These are phyloP conservation scores for Hyphochytrium catenoides DNA, from an alignment of 352 stramenopile genomes.

Conservation along the genomic window DNA sequence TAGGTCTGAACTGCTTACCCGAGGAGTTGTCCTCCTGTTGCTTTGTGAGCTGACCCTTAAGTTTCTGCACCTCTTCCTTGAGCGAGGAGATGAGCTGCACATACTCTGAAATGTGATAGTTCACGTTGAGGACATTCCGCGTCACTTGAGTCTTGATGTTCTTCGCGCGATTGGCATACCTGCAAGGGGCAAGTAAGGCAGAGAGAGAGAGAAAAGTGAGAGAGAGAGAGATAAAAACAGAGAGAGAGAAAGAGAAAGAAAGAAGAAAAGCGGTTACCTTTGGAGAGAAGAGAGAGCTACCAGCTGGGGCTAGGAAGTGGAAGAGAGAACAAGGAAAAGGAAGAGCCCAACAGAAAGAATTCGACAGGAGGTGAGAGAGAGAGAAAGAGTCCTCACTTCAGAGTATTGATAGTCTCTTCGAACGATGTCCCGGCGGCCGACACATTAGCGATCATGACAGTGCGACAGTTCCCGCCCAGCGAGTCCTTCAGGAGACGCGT, in stretches of 20 bases:
- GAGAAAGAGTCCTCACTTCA: constrained; percentile 27
- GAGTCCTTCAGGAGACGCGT: constrained; percentile 67
- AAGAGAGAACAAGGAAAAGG: too few species aligned
- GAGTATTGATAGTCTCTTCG: constrained; percentile 74
- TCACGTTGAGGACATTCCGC: constrained; percentile 57
- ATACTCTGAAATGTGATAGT: constrained; percentile 63
- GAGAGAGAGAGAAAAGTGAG: too few species aligned
- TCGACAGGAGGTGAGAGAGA: neutral
- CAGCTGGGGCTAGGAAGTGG: too few species aligned
- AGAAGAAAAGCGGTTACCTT: too few species aligned
- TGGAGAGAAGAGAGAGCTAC: too few species aligned
- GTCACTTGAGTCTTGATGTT: constrained; percentile 75
- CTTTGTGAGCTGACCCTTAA: constrained; percentile 32
- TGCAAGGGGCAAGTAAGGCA: too few species aligned
- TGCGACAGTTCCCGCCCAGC: constrained; percentile 71
- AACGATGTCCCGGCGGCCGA: constrained; percentile 41
- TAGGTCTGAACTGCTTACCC: neutral
- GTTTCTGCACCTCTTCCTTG: constrained; percentile 45
- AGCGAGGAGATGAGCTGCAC: constrained; percentile 50
- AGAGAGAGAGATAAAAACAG: too few species aligned
- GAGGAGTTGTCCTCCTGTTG: constrained; percentile 1
- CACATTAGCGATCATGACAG: constrained; percentile 80
- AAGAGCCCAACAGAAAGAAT: neutral
- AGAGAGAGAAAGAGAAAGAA: too few species aligned
- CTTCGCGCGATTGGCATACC: constrained; percentile 68